These are phyloP conservation scores for Stemphylium vesicarium DNA, from an alignment of 2,329 filamentous ascomycete species.

Conservation along the genomic window DNA sequence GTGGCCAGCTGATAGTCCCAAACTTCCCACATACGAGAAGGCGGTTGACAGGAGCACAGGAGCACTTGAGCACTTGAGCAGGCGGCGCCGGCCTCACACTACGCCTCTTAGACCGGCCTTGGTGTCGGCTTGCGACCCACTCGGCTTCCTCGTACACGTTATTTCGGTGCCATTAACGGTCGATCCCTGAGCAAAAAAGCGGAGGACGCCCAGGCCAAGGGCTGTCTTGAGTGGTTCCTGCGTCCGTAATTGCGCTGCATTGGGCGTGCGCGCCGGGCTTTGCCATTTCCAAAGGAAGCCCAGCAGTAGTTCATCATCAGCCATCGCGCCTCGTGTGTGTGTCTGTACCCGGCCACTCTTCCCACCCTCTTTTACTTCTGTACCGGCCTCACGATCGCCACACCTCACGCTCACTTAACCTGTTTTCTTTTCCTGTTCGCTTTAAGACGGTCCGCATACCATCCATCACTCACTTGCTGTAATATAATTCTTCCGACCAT, in stretches of 20 bases:
- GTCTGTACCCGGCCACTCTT: not conserved
- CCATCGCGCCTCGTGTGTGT: not conserved
- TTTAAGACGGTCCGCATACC: constrained; percentile 9
- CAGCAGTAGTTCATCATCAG: constrained; percentile 17
- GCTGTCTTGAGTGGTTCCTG: constrained; percentile 19
- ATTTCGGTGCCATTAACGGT: constrained; percentile 28
- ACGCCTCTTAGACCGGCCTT: constrained; percentile 13
- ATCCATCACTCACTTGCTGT: constrained; percentile 34
- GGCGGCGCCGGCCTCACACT: not conserved
- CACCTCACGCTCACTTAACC: constrained; percentile 20
- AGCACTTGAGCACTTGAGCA: too few relatives aligned
- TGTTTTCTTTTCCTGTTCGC: constrained; percentile 19
- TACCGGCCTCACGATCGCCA: constrained; percentile 9
- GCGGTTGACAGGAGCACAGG: not conserved
- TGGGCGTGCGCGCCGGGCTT: constrained; percentile 16
- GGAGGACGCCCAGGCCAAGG: constrained; percentile 8
- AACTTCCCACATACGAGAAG: not conserved
- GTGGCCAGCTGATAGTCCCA: not conserved
- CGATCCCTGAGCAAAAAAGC: constrained; percentile 15
- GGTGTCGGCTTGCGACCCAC: constrained; percentile 13
- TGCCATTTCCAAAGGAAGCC: constrained; percentile 11
- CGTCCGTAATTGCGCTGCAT: constrained; percentile 17
- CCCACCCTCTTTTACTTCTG: constrained; percentile 12
- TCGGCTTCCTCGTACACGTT: constrained; percentile 27
- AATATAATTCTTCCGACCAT: constrained; percentile 19